Evolutionary conservation across 768 basidiomycete species (phyloP), one percentile per base, ranked within the genome.

Genomic region (Xerocomellus dryophilus): DNA sequence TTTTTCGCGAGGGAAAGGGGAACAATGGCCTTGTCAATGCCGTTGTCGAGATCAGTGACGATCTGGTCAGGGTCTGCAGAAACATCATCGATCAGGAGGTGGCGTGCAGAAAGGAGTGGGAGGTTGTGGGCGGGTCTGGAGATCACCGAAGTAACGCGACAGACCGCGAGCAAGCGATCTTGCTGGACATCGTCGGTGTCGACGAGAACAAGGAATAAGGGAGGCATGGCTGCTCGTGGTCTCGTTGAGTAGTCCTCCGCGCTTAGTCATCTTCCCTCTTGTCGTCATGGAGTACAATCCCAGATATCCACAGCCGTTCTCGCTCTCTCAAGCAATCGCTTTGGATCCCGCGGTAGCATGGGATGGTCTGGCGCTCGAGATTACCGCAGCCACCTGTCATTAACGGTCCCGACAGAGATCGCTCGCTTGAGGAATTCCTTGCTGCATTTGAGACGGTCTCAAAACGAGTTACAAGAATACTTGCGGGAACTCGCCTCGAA

Each of bases 21-120:
- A 0, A 93, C 78, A 36, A 97, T 84, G 64, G 93, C 78, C 70
- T 90, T 94, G 61, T 86, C 81, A 2, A 85, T 82, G 21, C 95
- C 93, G 20, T 74, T 73, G 70, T 98, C 90, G 29, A 99, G 81
- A 76, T 77, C 80, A 20, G 80, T 71, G 52, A 83, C 74, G 61
- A 84, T 75, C 21, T 80, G 73, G 50, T 87, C 84, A n/a, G 78
- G 49, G 46, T 79, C 74, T 41, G 76, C 62, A 11, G 77, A 64
- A 14, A 70, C 55, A 58, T 75, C 72, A 50, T 90, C 82, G 60
- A 85, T 73, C 45, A 88, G 76, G 27, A 90, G 66, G 59, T 81
- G 84, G 71, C 68, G 68, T 68, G 67, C 63, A 59, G 56, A 70
- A 58, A 32, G 67, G 60, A 45, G 59, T 61, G 50, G 64, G 66